Percentiles rank a stretch among this genome's conserved stretches.
Evolutionary conservation across 202 grass and related monocot species (phyloP).

Genomic region (Zizania palustris): DNA sequence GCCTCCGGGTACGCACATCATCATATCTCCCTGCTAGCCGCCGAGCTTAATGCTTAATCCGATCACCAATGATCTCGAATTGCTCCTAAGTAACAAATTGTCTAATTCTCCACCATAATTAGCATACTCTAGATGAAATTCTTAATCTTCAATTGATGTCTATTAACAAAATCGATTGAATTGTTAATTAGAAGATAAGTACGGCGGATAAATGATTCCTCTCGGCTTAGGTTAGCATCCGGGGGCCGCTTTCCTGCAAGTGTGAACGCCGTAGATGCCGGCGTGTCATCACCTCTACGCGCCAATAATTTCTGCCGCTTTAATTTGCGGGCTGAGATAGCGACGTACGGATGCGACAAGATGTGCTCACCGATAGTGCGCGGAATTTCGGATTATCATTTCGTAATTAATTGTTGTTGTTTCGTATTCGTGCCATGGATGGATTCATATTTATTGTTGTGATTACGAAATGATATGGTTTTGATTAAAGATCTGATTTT

Average conservation of each 20-base stretch:
- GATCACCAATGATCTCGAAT: neutral
- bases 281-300: constrained; percentile 41
- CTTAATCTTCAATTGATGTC: neutral
- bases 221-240: neutral
- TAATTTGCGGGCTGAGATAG: constrained; percentile 3
- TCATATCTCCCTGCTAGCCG: too few species aligned
- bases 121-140: neutral
- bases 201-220: neutral
- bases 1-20: constrained; percentile 58
- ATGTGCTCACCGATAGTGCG: constrained; percentile 28
- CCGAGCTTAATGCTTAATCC: neutral
- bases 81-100: neutral
- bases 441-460: neutral
- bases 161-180: neutral
- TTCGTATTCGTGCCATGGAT: neutral
- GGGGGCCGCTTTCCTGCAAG: neutral
- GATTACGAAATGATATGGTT: neutral
- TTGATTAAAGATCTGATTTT: neutral
- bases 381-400: neutral
- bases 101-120: neutral
- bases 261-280: constrained; percentile 71
- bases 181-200: neutral
- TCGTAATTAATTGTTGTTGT: neutral
- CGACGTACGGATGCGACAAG: constrained; percentile 21
- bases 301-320: constrained; percentile 48